Percentiles rank a stretch among this genome's conserved stretches.
These are phyloP conservation scores for Fistulifera pelliculosa DNA, from an alignment of 108 stramenopile genomes.

Conservation along the genomic window DNA sequence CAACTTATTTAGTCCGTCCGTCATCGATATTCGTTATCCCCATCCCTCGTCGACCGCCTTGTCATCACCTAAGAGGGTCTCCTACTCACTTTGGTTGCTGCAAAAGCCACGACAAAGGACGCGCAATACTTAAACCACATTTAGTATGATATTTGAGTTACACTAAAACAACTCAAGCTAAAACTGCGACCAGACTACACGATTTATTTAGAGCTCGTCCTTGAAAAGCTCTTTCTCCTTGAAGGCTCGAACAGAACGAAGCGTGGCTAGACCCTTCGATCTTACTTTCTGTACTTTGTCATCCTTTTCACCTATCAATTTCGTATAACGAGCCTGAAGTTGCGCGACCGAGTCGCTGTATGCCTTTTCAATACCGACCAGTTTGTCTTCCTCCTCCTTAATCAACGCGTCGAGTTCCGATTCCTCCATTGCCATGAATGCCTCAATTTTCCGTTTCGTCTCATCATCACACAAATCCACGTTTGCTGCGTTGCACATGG, in stretches of 20 bases:
- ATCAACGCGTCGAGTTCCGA: conserved; percentile 42
- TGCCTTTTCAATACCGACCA: conserved; percentile 40
- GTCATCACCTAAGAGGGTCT: too few relatives aligned
- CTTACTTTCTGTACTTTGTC: conserved; percentile 61
- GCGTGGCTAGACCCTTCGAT: conserved; percentile 69
- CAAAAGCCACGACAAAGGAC: too few relatives aligned
- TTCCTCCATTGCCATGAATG: conserved; percentile 39
- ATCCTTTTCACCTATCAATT: conserved; percentile 59
- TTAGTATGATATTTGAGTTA: too few relatives aligned
- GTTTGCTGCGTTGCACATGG: conserved; percentile 49
- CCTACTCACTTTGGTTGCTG: too few relatives aligned
- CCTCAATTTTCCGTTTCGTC: conserved; percentile 46
- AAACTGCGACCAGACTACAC: too few relatives aligned
- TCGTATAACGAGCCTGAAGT: conserved; percentile 51
- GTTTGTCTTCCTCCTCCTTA: conserved; percentile 47
- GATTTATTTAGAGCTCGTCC: conserved; percentile 70
- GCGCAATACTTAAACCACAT: too few relatives aligned
- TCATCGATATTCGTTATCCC: too few relatives aligned
- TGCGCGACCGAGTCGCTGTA: conserved; percentile 54
- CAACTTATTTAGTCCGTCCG: too few relatives aligned
- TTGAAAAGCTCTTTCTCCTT: conserved; percentile 26
- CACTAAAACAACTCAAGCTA: too few relatives aligned
- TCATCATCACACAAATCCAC: conserved; percentile 64
- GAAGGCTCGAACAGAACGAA: conserved; percentile 78
- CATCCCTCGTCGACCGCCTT: too few relatives aligned